Conservation (phyloP, 192 early-diverging fungal species). For the Entomortierella lignicola region DNA sequence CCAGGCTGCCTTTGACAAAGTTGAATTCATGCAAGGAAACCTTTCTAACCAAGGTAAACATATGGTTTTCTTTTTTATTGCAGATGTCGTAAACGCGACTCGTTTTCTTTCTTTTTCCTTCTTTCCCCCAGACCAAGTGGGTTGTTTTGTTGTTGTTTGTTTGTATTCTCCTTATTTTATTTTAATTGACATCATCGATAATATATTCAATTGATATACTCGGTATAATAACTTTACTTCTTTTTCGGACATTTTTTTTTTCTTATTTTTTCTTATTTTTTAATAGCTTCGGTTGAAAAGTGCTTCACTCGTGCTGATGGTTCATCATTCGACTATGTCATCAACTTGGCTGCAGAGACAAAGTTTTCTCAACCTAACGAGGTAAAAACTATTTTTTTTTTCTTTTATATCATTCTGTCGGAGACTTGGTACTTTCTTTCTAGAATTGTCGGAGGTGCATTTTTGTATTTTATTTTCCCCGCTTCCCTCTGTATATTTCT, state of each 20-base stretch:
- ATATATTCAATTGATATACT: no score
- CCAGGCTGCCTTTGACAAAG: slow-evolving; percentile 74
- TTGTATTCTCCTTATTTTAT: no score
- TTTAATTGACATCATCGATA: no score
- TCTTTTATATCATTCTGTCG: background rate
- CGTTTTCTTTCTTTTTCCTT: no score
- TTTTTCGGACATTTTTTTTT: background rate
- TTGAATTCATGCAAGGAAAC: slow-evolving; percentile 86
- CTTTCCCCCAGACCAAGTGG: no score
- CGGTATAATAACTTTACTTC: no score
- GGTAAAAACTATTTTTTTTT: slow-evolving; percentile 56
- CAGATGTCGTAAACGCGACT: no score
- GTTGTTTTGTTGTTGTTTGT: no score
- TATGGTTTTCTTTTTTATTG: background rate
- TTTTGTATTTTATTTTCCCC: background rate
- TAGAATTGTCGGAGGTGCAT: background rate
- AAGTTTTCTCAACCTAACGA: slow-evolving; percentile 90
- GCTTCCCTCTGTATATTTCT: background rate
- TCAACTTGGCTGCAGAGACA: slow-evolving; percentile 95
- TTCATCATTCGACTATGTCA: slow-evolving; percentile 87
- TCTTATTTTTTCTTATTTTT: slow-evolving; percentile 8
- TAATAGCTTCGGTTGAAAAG: slow-evolving; percentile 74
- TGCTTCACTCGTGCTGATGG: slow-evolving; percentile 78
- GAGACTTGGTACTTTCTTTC: background rate
- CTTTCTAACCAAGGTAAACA: slow-evolving; percentile 74